Evolutionary conservation across 495 filamentous ascomycete species (phyloP), one percentile per base, ranked within the genome.

Genomic region (Massariosphaeria phaeospora): DNA sequence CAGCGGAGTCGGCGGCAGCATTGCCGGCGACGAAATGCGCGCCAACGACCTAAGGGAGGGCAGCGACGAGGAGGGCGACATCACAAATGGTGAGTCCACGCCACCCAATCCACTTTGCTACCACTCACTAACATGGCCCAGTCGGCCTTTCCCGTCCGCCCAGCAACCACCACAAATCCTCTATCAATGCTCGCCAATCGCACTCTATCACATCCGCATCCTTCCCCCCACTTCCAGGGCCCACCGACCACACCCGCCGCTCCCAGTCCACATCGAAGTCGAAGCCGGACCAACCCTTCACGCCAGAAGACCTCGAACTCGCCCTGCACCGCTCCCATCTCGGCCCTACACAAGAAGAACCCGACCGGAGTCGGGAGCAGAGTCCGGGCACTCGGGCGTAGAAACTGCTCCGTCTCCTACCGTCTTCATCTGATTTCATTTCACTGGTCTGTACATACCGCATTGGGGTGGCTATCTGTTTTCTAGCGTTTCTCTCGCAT

Each of bases 261-360:
- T 47, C 50, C 2, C 21, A 17, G 20, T 46, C 31, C 42, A 42
- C 24, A n/a, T 40, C 38, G 2, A 5, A 17, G 6, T 21, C 38
- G 3, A 58, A 64, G 24, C 49, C 46, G 35, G 65, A 66, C 40
- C 17, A 50, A 12, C 64, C 62, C 3, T 70, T 70, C 43, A 53
- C 59, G 1, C 51, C 50, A 20, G 64, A 65, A 13, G 68, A 70
- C 35, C 54, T 71, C 40, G 55, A 52, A 15, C 52, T 66, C 24
- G 69, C 69, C 21, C 30, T 70, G 30, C 52, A 66, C 38, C 49
- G 59, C n/a, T 64, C 67, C 17, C 57, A 65, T 45, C 49, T 71
- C 21, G 65, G 63, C 11, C 25, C 48, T 7, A 18, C 38, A 4
- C 45, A 52, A 24, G 55, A 58, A 47, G 54, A 57, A 46, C 35